Evolutionary conservation across 345 rosid genomes (phyloP).

Genomic region (Eucalyptus microcorys): DNA sequence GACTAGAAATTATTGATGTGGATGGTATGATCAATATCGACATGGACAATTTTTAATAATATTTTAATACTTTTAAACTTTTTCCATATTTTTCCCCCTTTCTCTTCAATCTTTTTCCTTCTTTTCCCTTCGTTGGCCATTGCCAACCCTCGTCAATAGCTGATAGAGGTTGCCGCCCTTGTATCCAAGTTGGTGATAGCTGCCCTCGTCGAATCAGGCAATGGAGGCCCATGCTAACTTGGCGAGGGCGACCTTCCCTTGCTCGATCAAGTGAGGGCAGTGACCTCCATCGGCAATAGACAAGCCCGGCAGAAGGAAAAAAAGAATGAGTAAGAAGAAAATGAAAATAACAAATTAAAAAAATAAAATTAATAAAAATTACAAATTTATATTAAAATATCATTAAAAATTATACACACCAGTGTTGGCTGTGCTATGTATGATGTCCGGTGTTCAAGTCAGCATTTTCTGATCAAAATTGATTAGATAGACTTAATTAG

Average conservation of each 20-base stretch:
- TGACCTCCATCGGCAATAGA: not conserved
- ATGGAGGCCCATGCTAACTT: not conserved
- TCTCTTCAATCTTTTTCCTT: too few relatives aligned
- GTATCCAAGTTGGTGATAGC: not conserved
- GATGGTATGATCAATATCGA: not conserved
- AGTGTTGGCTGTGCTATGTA: not conserved
- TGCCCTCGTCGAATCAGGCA: fast-evolving
- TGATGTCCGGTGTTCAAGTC: not conserved
- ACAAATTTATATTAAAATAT: too few relatives aligned
- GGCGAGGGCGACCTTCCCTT: too few relatives aligned
- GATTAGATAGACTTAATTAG: not conserved
- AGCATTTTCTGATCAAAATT: too few relatives aligned
- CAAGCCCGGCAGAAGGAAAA: not conserved
- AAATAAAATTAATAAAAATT: too few relatives aligned
- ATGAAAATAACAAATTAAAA: too few relatives aligned
- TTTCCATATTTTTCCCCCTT: not conserved
- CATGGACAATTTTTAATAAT: too few relatives aligned
- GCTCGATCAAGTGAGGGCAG: not conserved
- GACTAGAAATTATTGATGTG: not conserved
- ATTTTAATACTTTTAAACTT: too few relatives aligned
- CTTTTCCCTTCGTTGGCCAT: not conserved
- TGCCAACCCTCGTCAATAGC: not conserved
- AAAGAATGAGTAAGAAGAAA: too few relatives aligned
- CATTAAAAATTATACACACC: too few relatives aligned
- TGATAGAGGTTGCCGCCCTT: not conserved